A percentile compares a stretch with the other conserved stretches of the same genome.
These are phyloP conservation scores for Beauveria caledonica DNA, from an alignment of 2,329 filamentous ascomycete species.

Conservation along the genomic window DNA sequence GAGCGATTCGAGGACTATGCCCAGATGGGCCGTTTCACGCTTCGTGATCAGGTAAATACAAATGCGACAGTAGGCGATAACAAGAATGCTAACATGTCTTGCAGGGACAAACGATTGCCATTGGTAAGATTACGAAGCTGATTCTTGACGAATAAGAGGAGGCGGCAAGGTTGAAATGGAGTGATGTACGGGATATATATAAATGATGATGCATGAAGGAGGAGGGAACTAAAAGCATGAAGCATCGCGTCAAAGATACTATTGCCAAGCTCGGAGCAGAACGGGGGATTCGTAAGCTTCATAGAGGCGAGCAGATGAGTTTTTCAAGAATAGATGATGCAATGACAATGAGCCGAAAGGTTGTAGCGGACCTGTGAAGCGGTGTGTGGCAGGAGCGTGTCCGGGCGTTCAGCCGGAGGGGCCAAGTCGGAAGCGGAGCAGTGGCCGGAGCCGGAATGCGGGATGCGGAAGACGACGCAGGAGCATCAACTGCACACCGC, in stretches of 20 bases:
- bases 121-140: constrained; percentile 97
- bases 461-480: not conserved
- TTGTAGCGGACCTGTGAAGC: not conserved
- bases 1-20: constrained; percentile 95
- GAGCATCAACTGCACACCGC: no score
- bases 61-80: not conserved
- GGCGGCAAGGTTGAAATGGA: not conserved
- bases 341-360: not conserved
- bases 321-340: constrained; percentile 9
- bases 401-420: not conserved
- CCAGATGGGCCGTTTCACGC: constrained; percentile 84
- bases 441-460: not conserved
- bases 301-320: not conserved
- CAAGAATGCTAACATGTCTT: constrained; percentile 21
- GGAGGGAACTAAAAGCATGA: constrained; percentile 8
- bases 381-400: not conserved
- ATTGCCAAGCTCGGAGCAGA: not conserved
- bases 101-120: constrained; percentile 96
- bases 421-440: constrained; percentile 7
- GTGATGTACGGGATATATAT: not conserved
- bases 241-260: not conserved
- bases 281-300: not conserved
- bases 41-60: constrained; percentile 68
- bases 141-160: constrained; percentile 32
- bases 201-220: constrained; percentile 6